Evolutionary conservation across 495 filamentous ascomycete species (phyloP).

Genomic region (Aspergillus ellipticus): DNA sequence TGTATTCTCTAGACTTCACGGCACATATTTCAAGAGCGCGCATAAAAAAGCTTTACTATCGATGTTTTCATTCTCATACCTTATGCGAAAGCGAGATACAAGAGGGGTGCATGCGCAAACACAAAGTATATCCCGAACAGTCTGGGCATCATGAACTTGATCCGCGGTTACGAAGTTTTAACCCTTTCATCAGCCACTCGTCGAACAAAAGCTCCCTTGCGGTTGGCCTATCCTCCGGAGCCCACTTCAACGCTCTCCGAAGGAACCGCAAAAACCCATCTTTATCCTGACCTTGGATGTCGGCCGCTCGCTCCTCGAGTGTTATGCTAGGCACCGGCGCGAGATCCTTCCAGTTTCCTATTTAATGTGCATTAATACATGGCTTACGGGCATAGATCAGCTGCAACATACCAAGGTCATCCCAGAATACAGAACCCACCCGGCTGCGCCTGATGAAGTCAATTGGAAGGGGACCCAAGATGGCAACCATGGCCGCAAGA

Average conservation of each 20-base stretch:
- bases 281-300: conserved; percentile 29
- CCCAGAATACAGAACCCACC: conserved; percentile 21
- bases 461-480: conserved; percentile 38
- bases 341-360: conserved; percentile 21
- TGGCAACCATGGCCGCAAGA: conserved; percentile 36
- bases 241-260: conserved; percentile 40
- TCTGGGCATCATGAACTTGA: neutral
- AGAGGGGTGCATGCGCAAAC: too few relatives aligned
- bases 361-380: neutral
- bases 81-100: too few relatives aligned
- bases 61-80: too few relatives aligned
- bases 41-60: too few relatives aligned
- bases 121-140: too few relatives aligned
- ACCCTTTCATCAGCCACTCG: conserved; percentile 34
- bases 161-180: neutral
- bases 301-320: conserved; percentile 7
- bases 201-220: conserved; percentile 38
- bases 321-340: conserved; percentile 19
- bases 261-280: conserved; percentile 41
- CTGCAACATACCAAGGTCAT: conserved; percentile 1
- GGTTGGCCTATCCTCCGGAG: conserved; percentile 34
- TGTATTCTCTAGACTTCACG: too few relatives aligned
- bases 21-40: too few relatives aligned
- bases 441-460: conserved; percentile 27
- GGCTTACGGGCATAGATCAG: neutral